Base-by-base conservation (phyloP, 2,329 filamentous ascomycete genomes). In the Fusarium lyarnte region DNA sequence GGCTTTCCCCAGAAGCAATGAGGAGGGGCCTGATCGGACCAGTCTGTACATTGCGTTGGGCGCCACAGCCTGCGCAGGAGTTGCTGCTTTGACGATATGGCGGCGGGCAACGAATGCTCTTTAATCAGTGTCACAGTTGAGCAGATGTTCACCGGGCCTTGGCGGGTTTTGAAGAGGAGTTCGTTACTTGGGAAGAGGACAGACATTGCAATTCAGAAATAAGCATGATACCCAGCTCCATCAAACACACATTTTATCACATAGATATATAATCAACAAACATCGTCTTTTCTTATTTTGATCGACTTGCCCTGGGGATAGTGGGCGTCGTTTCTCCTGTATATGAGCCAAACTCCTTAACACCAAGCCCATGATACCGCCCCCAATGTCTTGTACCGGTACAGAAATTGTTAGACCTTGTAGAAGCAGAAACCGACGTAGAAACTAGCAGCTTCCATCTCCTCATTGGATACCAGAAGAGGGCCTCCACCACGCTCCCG, bases 361-460 rank as follows among this genome's bases (percentile, higher is more conserved):
- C 66, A 41, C 64, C 64, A 35, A 63, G 21, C 64, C 57, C 39
- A 68, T 29, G 14, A 52, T 38, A n/a, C 55, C 39, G 14, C 19
- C 49, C 53, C n/a, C 25, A 31, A 17, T 33, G 35, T n/a, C 35
- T 23, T 57, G 14, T 33, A 38, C 16, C 29, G 31, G n/a, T 51
- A 29, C 45, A 57, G 12, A 55, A 38, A 49, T 11, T 25, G 29
- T 16, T 60, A 96, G 49, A 97, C 94, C 85, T 98, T 97, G 83
- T 98, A 97, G 82, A 98, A 98, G 84, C 94, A 97, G 79, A 98
- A 98, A 3, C 93, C 95, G 77, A 97, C 89, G 79, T 98, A 98
- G 79, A 98, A 97, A 76, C 89, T 90, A 16, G 92, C 94, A 47
- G 96, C 96, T 81, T 98, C 95, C 88, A 97, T 92, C 85, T 99